phyloP scores from a whole-genome alignment of 257 asterid species.

The Craterostigma plantagineum region DNA sequence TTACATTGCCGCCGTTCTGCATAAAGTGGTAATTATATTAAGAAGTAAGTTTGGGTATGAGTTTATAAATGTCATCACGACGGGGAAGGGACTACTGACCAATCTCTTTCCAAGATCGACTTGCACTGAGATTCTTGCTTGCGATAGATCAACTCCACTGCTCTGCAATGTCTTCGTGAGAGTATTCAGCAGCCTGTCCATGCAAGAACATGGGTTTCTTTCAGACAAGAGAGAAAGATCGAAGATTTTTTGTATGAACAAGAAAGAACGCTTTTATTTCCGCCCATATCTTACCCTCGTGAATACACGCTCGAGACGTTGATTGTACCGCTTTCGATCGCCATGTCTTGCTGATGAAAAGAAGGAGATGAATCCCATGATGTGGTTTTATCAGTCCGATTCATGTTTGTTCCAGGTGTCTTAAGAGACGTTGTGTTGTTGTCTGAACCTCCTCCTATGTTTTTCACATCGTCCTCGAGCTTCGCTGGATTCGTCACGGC shows the following conservation, averaged over 20 bases:
- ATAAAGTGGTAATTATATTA: too few species aligned
- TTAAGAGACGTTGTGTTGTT: too few species aligned
- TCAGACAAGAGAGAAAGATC: neutral
- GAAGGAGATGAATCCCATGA: too few species aligned
- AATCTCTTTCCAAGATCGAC: slow-evolving; percentile 69
- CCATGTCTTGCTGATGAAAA: too few species aligned
- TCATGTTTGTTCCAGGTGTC: slow-evolving; percentile 8
- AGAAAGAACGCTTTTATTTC: neutral
- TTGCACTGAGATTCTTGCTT: slow-evolving; percentile 76
- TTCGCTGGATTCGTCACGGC: too few species aligned
- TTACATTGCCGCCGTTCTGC: too few species aligned
- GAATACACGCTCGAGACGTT: slow-evolving; percentile 72
- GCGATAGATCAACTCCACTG: slow-evolving; percentile 75
- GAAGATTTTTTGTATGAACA: neutral
- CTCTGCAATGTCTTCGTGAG: slow-evolving; percentile 70
- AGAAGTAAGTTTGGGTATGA: too few species aligned
- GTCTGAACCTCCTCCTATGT: too few species aligned
- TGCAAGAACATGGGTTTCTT: neutral
- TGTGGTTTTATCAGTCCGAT: too few species aligned
- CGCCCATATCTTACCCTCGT: slow-evolving; percentile 48
- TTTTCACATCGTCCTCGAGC: too few species aligned
- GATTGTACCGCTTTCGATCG: slow-evolving; percentile 50
- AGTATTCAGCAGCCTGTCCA: slow-evolving; percentile 59
- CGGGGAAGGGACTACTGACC: slow-evolving; percentile 13
- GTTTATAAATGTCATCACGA: too few species aligned